These are phyloP conservation scores for Cercospora beticola DNA, from an alignment of 2,329 filamentous ascomycete species.

Conservation along the genomic window DNA sequence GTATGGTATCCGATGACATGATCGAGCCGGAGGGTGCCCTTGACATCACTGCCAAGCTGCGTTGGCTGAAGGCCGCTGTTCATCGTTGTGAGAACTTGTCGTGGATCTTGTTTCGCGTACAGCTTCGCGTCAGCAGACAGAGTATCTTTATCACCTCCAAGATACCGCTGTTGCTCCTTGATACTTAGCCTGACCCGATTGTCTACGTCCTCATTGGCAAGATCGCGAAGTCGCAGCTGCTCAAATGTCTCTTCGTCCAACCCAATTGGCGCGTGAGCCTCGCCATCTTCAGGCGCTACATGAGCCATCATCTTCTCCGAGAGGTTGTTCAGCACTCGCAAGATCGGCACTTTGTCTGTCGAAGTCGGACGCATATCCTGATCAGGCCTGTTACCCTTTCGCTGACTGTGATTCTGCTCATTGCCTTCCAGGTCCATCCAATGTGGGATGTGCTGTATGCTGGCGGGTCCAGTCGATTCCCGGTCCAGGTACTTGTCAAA, in stretches of 20 bases:
- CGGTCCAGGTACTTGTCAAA: conserved; percentile 83
- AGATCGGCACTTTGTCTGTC: conserved; percentile 77
- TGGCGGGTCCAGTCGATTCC: conserved; percentile 52
- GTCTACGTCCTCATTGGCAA: conserved; percentile 71
- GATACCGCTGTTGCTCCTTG: conserved; percentile 81
- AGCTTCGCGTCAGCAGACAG: conserved; percentile 52
- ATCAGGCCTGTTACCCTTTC: conserved; percentile 83
- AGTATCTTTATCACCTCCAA: conserved; percentile 55
- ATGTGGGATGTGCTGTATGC: conserved; percentile 71
- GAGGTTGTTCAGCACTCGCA: conserved; percentile 82
- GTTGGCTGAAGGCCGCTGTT: conserved; percentile 60
- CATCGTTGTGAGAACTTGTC: conserved; percentile 65
- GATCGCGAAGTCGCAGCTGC: conserved; percentile 74
- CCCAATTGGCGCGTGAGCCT: conserved; percentile 63
- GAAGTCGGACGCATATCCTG: conserved; percentile 80
- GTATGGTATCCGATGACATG: conserved; percentile 67
- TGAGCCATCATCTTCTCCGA: conserved; percentile 92
- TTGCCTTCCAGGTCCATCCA: conserved; percentile 93
- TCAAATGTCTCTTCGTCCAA: conserved; percentile 72
- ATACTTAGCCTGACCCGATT: conserved; percentile 81
- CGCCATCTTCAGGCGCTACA: conserved; percentile 74
- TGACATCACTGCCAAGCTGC: conserved; percentile 34
- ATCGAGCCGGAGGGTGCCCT: conserved; percentile 51
- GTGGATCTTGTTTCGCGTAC: conserved; percentile 69
- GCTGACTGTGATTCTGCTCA: conserved; percentile 88